Evolutionary conservation across 257 asterid species (phyloP), one percentile per base, ranked within the genome.

Genomic region (Ophiorrhiza pumila): DNA sequence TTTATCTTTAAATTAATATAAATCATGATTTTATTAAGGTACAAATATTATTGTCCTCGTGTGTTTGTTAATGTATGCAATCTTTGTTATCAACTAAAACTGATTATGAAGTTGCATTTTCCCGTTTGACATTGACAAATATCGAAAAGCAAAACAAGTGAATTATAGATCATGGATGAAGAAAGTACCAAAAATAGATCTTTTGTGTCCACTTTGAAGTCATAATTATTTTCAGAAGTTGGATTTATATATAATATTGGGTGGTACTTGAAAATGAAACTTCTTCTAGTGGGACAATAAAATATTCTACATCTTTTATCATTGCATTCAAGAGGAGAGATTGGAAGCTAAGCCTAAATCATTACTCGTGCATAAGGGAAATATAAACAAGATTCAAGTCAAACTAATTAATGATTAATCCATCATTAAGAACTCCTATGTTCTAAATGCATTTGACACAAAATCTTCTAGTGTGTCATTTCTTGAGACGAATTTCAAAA

Each of bases 331-430:
- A 34, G 45, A 35, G 34, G 34, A 56, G 27, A 25, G 62, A 55
- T 10, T 25, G 34, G 35, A n/a, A n/a, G n/a, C n/a, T n/a, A n/a
- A n/a, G n/a, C n/a, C n/a, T 2, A 18, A 10, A 61, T 61, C 46
- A 61, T 61, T 61, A 42, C 67, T 61, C 46, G 46, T 61, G 67
- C 67, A 34, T 34, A 18, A 61, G n/a, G 67, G 5, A 10, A 34
- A 15, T 20, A 6, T 4, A 18, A 15, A 42, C 20, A 23, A 7
- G 13, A 0, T 58, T 29, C 7, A 27, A 27, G n/a, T 58, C 34
- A 11, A 60, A 32, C 43, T 5, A 8, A 61, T 61, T 5, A 8
- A 61, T 61, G 46, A 61, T 61, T 61, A 23, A 61, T 34, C 41
- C 27, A 17, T 18, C 52, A 46, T 12, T 12, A 18, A 13, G 13